phyloP scores from a whole-genome alignment of 2,329 filamentous ascomycete genomes.

The Biscogniauxia sp. region DNA sequence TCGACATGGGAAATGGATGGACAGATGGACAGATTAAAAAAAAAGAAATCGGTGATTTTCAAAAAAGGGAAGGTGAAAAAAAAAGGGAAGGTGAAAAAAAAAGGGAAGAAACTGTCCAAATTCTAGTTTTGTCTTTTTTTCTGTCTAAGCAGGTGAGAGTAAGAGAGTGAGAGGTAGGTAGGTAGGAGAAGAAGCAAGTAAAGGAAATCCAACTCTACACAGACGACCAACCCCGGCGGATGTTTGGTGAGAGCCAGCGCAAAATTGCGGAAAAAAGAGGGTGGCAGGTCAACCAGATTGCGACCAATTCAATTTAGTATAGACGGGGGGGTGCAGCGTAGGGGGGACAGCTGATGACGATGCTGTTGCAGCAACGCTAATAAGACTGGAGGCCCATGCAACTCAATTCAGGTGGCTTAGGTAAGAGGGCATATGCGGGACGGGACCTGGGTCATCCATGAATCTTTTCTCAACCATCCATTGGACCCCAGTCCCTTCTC shows the following conservation, averaged over 20 bases:
- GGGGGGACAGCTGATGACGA: background rate
- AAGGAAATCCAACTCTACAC: background rate
- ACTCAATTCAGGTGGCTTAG: too few species aligned
- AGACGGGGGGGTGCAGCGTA: conserved; percentile 3
- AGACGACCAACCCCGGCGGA: background rate
- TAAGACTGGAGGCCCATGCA: background rate
- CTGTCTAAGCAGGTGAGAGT: too few species aligned
- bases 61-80: too few species aligned
- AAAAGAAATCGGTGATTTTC: too few species aligned
- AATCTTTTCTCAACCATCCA: too few species aligned
- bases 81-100: background rate
- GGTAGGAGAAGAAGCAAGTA: background rate
- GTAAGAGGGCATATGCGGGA: too few species aligned
- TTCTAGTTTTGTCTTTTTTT: background rate
- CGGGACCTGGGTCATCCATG: too few species aligned
- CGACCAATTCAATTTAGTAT: conserved; percentile 1
- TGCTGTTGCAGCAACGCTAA: background rate
- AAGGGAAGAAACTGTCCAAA: background rate
- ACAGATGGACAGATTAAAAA: background rate
- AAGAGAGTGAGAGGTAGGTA: background rate
- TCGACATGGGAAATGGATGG: background rate
- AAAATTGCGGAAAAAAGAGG: conserved; percentile 27
- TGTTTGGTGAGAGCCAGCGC: background rate
- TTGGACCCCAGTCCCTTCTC: too few species aligned
- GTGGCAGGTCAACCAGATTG: conserved; percentile 31